phyloP scores from a whole-genome alignment of 495 filamentous ascomycete genomes.

The Talaromyces adpressus region DNA sequence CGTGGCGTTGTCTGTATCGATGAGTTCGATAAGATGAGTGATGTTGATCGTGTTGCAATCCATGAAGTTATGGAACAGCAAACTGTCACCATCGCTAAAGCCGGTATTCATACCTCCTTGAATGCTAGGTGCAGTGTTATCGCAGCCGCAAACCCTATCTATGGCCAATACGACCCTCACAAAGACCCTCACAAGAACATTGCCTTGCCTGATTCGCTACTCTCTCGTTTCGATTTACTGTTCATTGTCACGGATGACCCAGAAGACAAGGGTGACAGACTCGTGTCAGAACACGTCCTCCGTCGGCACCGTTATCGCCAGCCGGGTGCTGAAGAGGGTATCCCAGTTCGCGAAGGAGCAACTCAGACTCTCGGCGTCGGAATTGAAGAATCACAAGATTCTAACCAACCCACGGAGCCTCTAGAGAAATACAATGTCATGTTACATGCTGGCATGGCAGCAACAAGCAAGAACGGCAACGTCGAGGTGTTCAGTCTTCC shows the following conservation, averaged over 20 bases:
- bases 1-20: constrained; percentile 98
- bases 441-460: constrained; percentile 86
- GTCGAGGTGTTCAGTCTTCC: constrained; percentile 93
- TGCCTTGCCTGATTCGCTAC: constrained; percentile 89
- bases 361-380: constrained; percentile 86
- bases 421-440: constrained; percentile 96
- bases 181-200: constrained; percentile 99
- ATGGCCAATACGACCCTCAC: constrained; percentile 96
- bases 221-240: constrained; percentile 97
- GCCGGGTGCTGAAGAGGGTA: constrained; percentile 89
- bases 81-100: constrained; percentile 98
- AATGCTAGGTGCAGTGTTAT: constrained; percentile 97
- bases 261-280: constrained; percentile 82
- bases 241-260: constrained; percentile 99
- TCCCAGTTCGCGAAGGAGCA: constrained; percentile 83
- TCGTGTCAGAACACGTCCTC: constrained; percentile 92
- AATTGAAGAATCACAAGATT: constrained; percentile 67
- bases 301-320: constrained; percentile 97
- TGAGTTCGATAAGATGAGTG: constrained; percentile 99
- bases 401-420: constrained; percentile 72
- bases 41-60: constrained; percentile 95
- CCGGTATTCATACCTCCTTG: constrained; percentile 94
- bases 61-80: constrained; percentile 99
- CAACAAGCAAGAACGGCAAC: constrained; percentile 61
- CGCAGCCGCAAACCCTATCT: constrained; percentile 95